Evolutionary conservation across 2,329 filamentous ascomycete genomes (phyloP).

Genomic region (Magnaporthales sp.): DNA sequence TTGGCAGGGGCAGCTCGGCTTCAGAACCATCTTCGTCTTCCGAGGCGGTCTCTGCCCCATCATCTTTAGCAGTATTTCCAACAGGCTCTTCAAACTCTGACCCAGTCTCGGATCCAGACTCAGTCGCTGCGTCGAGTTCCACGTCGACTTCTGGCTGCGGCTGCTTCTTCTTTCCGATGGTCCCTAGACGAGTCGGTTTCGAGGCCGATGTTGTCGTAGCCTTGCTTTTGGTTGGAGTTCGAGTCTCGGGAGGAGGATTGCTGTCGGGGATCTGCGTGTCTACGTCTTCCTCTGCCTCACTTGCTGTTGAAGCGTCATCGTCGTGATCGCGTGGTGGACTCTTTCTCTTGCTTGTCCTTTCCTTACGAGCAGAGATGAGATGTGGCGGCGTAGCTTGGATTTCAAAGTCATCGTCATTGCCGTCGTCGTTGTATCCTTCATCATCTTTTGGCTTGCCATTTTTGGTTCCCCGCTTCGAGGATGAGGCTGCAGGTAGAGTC

Average conservation of each 20-base stretch:
- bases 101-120: not conserved
- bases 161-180: conserved; percentile 24
- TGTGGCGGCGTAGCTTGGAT: conserved; percentile 38
- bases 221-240: conserved; percentile 11
- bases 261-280: conserved; percentile 10
- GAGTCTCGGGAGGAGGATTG: conserved; percentile 12
- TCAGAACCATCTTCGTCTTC: conserved; percentile 35
- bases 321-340: not conserved
- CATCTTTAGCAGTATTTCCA: conserved; percentile 23
- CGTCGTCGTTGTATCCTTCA: conserved; percentile 25
- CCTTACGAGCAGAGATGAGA: conserved; percentile 19
- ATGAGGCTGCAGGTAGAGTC: not conserved
- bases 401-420: conserved; percentile 42
- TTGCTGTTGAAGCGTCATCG: conserved; percentile 12
- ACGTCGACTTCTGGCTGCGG: conserved; percentile 15
- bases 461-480: not conserved
- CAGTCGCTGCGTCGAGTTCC: conserved; percentile 6
- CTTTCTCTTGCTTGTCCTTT: not conserved
- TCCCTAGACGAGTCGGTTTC: conserved; percentile 21
- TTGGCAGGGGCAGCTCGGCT: conserved; percentile 16
- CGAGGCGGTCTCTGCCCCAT: conserved; percentile 14
- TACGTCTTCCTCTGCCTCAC: not conserved
- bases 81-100: conserved; percentile 16
- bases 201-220: not conserved
- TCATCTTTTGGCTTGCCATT: too few species aligned